Conservation (phyloP, 352 stramenopile genomes). For the Sclerospora graminicola region DNA sequence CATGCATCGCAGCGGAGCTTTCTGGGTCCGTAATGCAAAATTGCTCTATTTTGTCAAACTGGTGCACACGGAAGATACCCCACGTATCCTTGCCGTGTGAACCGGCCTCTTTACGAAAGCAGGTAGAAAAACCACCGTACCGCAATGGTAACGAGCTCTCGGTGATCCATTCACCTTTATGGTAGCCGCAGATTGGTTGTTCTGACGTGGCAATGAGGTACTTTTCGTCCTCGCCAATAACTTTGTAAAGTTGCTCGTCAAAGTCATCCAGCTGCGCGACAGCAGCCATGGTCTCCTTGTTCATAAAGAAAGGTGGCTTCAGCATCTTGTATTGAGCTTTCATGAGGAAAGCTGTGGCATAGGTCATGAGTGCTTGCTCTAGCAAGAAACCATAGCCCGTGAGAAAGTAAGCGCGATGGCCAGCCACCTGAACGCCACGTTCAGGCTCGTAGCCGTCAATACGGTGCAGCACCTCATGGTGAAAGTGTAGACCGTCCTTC, state of each 20-base stretch:
- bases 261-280: too few relatives aligned
- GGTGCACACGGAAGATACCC: too few relatives aligned
- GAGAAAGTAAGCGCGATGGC: too few relatives aligned
- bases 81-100: slow-evolving; percentile 95
- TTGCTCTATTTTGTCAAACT: too few relatives aligned
- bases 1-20: slow-evolving; percentile 87
- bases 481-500: too few relatives aligned
- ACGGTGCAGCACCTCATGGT: slow-evolving; percentile 95
- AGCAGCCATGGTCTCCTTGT: slow-evolving; percentile 98
- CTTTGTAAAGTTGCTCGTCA: too few relatives aligned
- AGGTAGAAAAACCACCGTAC: too few relatives aligned
- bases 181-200: too few relatives aligned
- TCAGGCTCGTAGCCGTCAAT: slow-evolving; percentile 99
- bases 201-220: slow-evolving; percentile 99
- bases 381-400: slow-evolving; percentile 96
- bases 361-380: slow-evolving; percentile 99
- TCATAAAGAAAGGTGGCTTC: slow-evolving; percentile 99
- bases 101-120: slow-evolving; percentile 98
- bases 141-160: too few relatives aligned
- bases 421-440: too few relatives aligned
- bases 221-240: slow-evolving; percentile 97
- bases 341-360: slow-evolving; percentile 97
- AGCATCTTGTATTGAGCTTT: too few relatives aligned
- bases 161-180: too few relatives aligned
- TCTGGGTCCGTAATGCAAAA: slow-evolving; percentile 96